These are phyloP conservation scores for Osmanthus fragrans DNA, from an alignment of 257 asterid genomes.

Conservation along the genomic window DNA sequence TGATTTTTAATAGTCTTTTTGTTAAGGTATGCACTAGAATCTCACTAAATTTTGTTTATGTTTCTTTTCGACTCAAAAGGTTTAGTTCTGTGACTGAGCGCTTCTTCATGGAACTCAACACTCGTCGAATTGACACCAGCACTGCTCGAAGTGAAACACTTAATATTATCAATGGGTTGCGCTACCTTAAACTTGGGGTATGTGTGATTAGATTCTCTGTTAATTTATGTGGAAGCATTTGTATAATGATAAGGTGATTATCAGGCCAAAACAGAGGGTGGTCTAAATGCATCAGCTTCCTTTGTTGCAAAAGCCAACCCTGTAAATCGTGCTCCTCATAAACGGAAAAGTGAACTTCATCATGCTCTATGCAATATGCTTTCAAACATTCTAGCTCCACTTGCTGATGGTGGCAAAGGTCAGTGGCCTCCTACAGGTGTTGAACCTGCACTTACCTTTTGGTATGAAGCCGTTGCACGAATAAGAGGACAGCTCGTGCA, in stretches of 20 bases:
- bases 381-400: constrained; percentile 92
- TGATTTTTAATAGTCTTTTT: constrained; percentile 20
- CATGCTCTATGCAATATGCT: constrained; percentile 99
- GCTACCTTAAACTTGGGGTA: constrained; percentile 99
- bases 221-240: constrained; percentile 28
- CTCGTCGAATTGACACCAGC: constrained; percentile 91
- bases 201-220: constrained; percentile 34
- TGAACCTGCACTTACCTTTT: constrained; percentile 91
- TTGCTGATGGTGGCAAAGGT: constrained; percentile 95
- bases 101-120: constrained; percentile 95
- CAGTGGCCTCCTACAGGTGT: constrained; percentile 98
- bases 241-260: constrained; percentile 38
- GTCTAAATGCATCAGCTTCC: constrained; percentile 97
- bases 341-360: constrained; percentile 94
- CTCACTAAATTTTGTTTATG: constrained; percentile 22
- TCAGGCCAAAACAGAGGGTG: constrained; percentile 97
- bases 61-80: constrained; percentile 51
- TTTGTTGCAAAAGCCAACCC: constrained; percentile 99
- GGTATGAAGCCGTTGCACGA: constrained; percentile 99
- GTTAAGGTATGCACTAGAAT: constrained; percentile 6
- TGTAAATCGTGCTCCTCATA: constrained; percentile 90
- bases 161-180: constrained; percentile 93
- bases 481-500: constrained; percentile 84
- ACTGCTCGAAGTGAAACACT: constrained; percentile 97
- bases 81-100: constrained; percentile 99